Evolutionary conservation across 306 rosid genomes (phyloP).

Genomic region (Ziziphus jujuba): DNA sequence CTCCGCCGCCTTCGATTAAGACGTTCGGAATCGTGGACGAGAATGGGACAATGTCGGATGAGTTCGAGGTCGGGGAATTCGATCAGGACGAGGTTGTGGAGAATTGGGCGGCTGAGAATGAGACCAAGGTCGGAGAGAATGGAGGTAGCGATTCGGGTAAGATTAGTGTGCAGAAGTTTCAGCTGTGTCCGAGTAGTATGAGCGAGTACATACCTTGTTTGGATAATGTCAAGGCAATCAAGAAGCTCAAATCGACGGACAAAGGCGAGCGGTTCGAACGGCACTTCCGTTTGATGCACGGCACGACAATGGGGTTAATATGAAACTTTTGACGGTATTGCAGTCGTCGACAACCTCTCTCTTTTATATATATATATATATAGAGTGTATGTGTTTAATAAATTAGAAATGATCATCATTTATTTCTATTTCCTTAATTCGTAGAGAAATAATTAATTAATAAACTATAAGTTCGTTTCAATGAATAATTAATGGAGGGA

Average conservation of each 20-base stretch:
- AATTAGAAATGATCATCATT: too few relatives aligned
- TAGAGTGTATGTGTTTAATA: too few relatives aligned
- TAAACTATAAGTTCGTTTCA: too few relatives aligned
- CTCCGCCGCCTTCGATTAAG: conserved; percentile 25
- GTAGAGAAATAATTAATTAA: too few relatives aligned
- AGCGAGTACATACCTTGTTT: conserved; percentile 91
- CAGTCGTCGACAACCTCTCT: too few relatives aligned
- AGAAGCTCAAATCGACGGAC: conserved; percentile 54
- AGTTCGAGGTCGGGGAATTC: conserved; percentile 71
- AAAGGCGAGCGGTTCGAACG: conserved; percentile 81
- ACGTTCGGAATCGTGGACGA: conserved; percentile 73
- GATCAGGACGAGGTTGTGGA: conserved; percentile 63
- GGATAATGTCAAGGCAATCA: conserved; percentile 70
- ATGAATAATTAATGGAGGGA: too few relatives aligned
- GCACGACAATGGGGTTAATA: too few relatives aligned
- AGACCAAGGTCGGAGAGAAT: conserved; percentile 26
- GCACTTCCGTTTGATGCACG: conserved; percentile 21
- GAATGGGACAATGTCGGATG: conserved; percentile 84
- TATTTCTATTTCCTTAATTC: too few relatives aligned
- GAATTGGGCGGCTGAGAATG: conserved; percentile 70
- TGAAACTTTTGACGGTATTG: too few relatives aligned
- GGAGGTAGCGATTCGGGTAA: conserved; percentile 21
- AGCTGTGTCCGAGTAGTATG: conserved; percentile 52
- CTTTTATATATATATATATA: too few relatives aligned
- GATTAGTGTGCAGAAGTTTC: conserved; percentile 49